Conservation (phyloP, 1,284 basidiomycete genomes). For the Lentinula novae-zelandiae region DNA sequence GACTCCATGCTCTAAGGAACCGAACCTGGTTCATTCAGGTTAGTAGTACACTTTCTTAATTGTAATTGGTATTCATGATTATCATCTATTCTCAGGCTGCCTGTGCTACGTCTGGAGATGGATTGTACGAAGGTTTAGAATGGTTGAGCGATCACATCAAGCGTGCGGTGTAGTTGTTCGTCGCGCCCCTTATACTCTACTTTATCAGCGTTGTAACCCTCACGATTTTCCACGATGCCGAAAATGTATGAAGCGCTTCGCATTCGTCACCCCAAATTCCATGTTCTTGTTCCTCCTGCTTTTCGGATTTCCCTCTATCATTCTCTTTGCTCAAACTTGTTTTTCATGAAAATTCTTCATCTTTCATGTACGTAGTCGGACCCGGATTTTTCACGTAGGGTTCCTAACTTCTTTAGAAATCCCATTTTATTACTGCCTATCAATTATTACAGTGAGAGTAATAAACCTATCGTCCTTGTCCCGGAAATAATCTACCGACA, state of each 20-base stretch:
- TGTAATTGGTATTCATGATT: conserved; percentile 17
- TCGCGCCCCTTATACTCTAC: conserved; percentile 35
- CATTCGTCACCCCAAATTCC: conserved; percentile 28
- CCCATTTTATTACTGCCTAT: conserved; percentile 1
- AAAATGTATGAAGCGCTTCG: conserved; percentile 39
- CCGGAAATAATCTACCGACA: conserved; percentile 65
- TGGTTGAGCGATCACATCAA: conserved; percentile 92
- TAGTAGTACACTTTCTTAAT: conserved; percentile 22
- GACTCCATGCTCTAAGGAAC: conserved; percentile 94
- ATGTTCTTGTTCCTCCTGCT: conserved; percentile 25
- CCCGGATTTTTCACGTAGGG: conserved; percentile 9
- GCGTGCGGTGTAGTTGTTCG: conserved; percentile 62
- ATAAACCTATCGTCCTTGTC: conserved; percentile 46
- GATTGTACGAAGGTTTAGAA: conserved; percentile 98
- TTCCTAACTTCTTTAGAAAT: conserved; percentile 13
- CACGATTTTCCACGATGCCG: conserved; percentile 45
- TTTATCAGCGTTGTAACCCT: conserved; percentile 45
- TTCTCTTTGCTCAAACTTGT: conserved; percentile 2
- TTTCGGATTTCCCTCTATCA: conserved; percentile 14
- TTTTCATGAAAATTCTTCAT: conserved; percentile 7
- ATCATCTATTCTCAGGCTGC: conserved; percentile 62
- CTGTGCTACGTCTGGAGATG: conserved; percentile 98
- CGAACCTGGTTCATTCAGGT: conserved; percentile 99
- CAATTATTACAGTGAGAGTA: conserved; percentile 5
- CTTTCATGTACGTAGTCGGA: conserved; percentile 12